Conservation (phyloP, 1,284 basidiomycete genomes). For the Neotropicomus parvogracilis region DNA sequence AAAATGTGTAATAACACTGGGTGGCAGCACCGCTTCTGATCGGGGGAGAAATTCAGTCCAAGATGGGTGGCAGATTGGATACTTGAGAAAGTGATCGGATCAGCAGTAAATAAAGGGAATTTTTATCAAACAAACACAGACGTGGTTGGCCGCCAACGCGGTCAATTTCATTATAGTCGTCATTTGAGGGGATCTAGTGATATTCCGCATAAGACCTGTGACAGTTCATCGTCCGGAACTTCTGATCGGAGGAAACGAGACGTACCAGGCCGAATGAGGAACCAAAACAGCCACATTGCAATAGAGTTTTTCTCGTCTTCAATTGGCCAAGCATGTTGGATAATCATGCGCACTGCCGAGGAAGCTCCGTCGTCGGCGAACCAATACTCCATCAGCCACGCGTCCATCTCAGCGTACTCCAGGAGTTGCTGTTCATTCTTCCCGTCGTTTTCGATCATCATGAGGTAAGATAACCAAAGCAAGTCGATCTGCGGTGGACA, state of each 20-base stretch:
- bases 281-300: slow-evolving; percentile 75
- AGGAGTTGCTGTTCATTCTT: slow-evolving; percentile 68
- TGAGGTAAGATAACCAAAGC: slow-evolving; percentile 67
- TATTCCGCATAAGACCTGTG: slow-evolving; percentile 42
- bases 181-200: slow-evolving; percentile 42
- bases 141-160: slow-evolving; percentile 65
- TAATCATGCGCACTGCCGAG: slow-evolving; percentile 36
- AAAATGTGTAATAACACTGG: slow-evolving; percentile 40
- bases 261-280: slow-evolving; percentile 58
- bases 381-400: slow-evolving; percentile 53
- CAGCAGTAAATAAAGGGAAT: slow-evolving; percentile 10
- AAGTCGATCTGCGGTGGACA: slow-evolving; percentile 37
- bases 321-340: slow-evolving; percentile 50
- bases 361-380: slow-evolving; percentile 49
- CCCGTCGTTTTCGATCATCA: slow-evolving; percentile 80
- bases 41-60: slow-evolving; percentile 58
- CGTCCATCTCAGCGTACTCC: slow-evolving; percentile 47
- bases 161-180: slow-evolving; percentile 53
- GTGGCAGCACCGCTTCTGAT: slow-evolving; percentile 17
- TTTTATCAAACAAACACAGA: slow-evolving; percentile 35
- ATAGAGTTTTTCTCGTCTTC: slow-evolving; percentile 51
- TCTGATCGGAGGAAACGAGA: slow-evolving; percentile 6
- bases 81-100: slow-evolving; percentile 39
- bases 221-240: slow-evolving; percentile 4
- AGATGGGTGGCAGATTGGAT: slow-evolving; percentile 50